These are phyloP conservation scores for Ajuga reptans DNA, from an alignment of 305 asterid species.

Conservation along the genomic window DNA sequence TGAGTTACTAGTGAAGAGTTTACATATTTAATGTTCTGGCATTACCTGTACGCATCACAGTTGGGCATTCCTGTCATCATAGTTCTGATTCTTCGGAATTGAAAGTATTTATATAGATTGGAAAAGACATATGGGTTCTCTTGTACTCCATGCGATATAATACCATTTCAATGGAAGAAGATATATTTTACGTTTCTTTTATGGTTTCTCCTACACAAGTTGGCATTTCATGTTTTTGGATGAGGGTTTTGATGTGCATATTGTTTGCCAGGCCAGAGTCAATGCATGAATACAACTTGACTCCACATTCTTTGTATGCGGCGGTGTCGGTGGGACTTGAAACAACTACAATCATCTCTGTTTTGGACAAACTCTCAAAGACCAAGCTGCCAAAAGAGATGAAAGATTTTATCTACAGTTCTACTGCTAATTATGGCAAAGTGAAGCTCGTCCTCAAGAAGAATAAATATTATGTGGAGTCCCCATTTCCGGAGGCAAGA, in stretches of 20 bases:
- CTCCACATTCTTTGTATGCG: constrained; percentile 88
- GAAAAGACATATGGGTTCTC: background rate
- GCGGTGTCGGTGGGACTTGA: constrained; percentile 96
- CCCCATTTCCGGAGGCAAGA: constrained; percentile 92
- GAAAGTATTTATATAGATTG: background rate
- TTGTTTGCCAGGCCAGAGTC: constrained; percentile 75
- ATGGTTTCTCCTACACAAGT: background rate
- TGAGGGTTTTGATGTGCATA: constrained; percentile 3
- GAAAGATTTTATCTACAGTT: constrained; percentile 78
- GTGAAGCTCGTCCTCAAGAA: constrained; percentile 92
- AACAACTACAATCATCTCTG: constrained; percentile 79
- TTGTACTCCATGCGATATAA: background rate
- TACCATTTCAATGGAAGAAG: background rate
- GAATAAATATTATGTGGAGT: constrained; percentile 80
- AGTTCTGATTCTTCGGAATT: background rate
- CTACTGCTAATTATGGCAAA: constrained; percentile 94
- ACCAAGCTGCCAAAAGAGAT: constrained; percentile 91
- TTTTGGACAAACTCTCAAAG: constrained; percentile 71
- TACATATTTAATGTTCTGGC: background rate
- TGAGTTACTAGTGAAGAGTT: background rate
- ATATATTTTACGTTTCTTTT: background rate
- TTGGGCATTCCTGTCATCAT: background rate
- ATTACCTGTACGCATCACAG: background rate
- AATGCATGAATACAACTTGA: constrained; percentile 94
- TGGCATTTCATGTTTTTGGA: background rate